phyloP scores from a whole-genome alignment of 2,329 filamentous ascomycete genomes.

The Cytospora leucostoma region DNA sequence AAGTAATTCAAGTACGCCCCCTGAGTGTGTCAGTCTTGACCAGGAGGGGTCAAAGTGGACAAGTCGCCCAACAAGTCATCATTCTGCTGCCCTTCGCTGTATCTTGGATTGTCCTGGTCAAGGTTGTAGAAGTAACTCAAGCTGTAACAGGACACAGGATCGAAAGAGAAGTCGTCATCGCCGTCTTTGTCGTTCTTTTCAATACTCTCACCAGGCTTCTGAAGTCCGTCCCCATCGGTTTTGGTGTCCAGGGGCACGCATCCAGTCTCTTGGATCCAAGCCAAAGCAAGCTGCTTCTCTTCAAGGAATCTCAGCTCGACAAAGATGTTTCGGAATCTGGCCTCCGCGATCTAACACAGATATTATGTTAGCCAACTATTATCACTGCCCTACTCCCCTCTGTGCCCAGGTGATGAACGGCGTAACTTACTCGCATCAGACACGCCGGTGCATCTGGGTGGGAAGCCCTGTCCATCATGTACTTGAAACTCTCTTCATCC shows the following conservation, averaged over 20 bases:
- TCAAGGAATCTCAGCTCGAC: conserved; percentile 8
- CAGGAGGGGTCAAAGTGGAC: not conserved
- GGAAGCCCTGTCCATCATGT: not conserved
- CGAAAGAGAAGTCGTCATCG: not conserved
- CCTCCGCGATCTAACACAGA: not conserved
- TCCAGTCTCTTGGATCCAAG: not conserved
- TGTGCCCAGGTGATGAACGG: no score
- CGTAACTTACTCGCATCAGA: not conserved
- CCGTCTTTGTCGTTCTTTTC: not conserved
- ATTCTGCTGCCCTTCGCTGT: not conserved
- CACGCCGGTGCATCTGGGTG: not conserved
- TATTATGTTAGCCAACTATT: not conserved
- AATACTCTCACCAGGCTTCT: not conserved
- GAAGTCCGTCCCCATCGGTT: not conserved
- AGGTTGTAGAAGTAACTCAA: not conserved
- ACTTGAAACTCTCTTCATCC: not conserved
- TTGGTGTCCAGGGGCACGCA: no score
- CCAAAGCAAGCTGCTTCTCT: not conserved
- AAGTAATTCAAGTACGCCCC: not conserved
- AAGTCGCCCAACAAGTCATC: not conserved
- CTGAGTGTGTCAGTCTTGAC: not conserved
- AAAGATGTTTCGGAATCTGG: not conserved
- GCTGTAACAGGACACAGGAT: not conserved
- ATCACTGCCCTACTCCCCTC: no score
- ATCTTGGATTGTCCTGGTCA: not conserved